phyloP scores from a whole-genome alignment of 768 basidiomycete genomes.

The Rickenella mellea region DNA sequence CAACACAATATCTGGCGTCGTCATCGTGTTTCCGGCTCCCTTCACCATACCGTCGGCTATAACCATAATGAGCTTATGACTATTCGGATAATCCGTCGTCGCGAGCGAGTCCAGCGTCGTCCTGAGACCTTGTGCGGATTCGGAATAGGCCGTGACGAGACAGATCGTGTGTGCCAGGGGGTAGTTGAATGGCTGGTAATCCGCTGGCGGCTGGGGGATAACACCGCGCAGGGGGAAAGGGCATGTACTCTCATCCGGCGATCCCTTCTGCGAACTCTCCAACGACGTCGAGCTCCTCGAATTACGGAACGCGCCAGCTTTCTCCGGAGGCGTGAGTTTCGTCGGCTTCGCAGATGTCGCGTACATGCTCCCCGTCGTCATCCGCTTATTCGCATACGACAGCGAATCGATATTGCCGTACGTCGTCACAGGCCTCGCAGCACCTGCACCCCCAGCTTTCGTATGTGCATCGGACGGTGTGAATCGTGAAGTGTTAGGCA shows the following conservation, averaged over 20 bases:
- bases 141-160: constrained; percentile 96
- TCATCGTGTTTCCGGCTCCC: constrained; percentile 80
- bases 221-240: constrained; percentile 90
- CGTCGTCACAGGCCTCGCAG: constrained; percentile 10
- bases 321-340: constrained; percentile 65
- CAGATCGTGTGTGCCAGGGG: constrained; percentile 90
- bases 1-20: constrained; percentile 90
- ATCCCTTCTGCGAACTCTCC: constrained; percentile 28
- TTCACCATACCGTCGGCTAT: constrained; percentile 99
- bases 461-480: constrained; percentile 40
- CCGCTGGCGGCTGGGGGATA: constrained; percentile 84
- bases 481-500: constrained; percentile 37
- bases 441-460: constrained; percentile 1
- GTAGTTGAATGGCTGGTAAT: constrained; percentile 94
- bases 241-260: constrained; percentile 62
- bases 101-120: constrained; percentile 98
- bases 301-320: constrained; percentile 50
- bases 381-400: constrained; percentile 9
- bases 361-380: constrained; percentile 20
- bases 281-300: constrained; percentile 82
- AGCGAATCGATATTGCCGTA: constrained; percentile 27
- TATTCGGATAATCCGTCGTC: constrained; percentile 97
- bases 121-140: constrained; percentile 89
- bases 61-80: constrained; percentile 90
- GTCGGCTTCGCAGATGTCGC: constrained; percentile 26